Evolutionary conservation across 805 yeast genomes (phyloP), one percentile per base, ranked within the genome.

Genomic region (Wickerhamomyces hampshirensis): DNA sequence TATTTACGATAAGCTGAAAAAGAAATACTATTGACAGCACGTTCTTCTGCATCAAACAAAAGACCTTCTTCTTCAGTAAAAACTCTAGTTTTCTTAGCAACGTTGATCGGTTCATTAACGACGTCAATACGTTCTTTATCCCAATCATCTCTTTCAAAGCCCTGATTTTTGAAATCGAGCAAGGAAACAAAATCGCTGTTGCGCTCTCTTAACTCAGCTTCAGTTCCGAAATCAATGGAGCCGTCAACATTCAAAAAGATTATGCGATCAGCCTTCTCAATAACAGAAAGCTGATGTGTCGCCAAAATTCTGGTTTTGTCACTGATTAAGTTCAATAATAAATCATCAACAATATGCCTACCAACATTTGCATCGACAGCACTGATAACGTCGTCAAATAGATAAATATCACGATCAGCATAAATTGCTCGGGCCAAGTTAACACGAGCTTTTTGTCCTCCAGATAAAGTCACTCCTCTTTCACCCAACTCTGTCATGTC

Each of bases 301-400:
- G 89, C 88, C 54, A 84, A 63, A 18, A 84, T 50, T 44, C 88
- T 67, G 1, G 93, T 84, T 45, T 69, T 71, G 12, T 60, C 58
- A 30, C 56, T 58, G 44, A 84, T 51, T 24, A 75, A 45, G 0
- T 77, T 82, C 39, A 68, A 37, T 31, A 84, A 54, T 55, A 91
- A 84, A 13, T 69, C 54, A 33, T 74, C 68, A 63, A 81, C 71
- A 33, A 82, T 80, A 49, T 79, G 82, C 40, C 72, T 71, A 11
- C 88, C 89, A 30, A 82, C 89, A 46, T 79, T 75, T 18, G 86
- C 85, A 57, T 82, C 89, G 19, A 82, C 89, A 10, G 91, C 89
- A 58, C 81, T 73, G 33, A 82, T 65, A 11, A 81, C 84, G 51
- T 82, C 91, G 53, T 82, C 91, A 34, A 82, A 58, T 37, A 82